Percentiles rank a stretch among this genome's conserved stretches.
phyloP scores from a whole-genome alignment of 176 grass and related monocot genomes.

The Carex pumila region DNA sequence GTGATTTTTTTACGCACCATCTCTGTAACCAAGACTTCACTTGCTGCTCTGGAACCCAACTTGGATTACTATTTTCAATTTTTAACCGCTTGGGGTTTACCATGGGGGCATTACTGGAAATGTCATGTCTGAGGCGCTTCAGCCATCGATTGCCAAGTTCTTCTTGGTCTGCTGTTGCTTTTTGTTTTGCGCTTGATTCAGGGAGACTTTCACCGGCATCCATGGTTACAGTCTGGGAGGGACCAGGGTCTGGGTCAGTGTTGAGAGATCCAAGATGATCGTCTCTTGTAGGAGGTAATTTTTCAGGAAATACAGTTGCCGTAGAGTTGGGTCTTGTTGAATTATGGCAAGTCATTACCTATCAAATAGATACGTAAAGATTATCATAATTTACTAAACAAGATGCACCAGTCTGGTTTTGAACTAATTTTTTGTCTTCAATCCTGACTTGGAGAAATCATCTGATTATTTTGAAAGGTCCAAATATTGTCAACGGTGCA shows the following conservation, averaged over 20 bases:
- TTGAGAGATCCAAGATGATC: neutral
- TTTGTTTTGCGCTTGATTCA: neutral
- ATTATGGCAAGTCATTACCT: neutral
- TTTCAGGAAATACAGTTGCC: neutral
- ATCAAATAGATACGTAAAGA: neutral
- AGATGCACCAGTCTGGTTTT: neutral
- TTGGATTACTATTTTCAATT: neutral
- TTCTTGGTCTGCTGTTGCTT: neutral
- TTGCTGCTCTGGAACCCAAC: slow-evolving; percentile 20
- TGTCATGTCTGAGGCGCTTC: slow-evolving; percentile 36
- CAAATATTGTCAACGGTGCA: neutral
- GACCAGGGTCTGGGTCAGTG: neutral
- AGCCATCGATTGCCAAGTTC: slow-evolving; percentile 36
- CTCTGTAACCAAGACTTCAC: slow-evolving; percentile 51
- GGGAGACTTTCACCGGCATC: neutral
- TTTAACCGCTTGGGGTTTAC: slow-evolving; percentile 25
- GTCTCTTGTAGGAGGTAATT: neutral
- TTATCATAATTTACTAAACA: neutral
- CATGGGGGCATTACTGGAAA: slow-evolving; percentile 5
- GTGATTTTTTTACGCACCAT: slow-evolving; percentile 28
- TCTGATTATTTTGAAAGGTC: neutral
- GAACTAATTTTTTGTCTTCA: neutral
- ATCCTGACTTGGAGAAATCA: neutral
- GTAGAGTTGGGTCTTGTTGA: neutral
- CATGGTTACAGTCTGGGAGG: neutral